These are phyloP conservation scores for Calamus simplicifolius DNA, from an alignment of 176 grass and related monocot species.

Conservation along the genomic window DNA sequence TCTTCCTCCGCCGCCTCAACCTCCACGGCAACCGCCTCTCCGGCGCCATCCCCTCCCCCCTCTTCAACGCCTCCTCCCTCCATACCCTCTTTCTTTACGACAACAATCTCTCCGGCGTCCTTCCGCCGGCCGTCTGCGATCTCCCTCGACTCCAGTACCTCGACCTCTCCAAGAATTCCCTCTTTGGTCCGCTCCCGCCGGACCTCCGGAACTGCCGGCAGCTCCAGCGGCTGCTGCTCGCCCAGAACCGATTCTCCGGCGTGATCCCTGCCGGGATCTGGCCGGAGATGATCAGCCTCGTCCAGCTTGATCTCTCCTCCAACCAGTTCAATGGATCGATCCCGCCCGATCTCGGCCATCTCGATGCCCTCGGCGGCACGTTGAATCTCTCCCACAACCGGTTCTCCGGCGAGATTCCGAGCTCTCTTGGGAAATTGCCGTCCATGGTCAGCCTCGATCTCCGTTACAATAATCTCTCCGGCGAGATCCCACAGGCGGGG, in stretches of 20 bases:
- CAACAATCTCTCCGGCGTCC: no score
- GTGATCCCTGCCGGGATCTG: constrained; percentile 29
- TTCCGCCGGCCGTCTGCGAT: no score
- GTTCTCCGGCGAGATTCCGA: constrained; percentile 47
- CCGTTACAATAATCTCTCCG: constrained; percentile 75
- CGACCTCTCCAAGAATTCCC: constrained; percentile 51
- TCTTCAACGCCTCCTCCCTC: constrained; percentile 3
- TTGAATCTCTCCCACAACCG: constrained; percentile 68
- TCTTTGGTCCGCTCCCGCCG: constrained; percentile 29
- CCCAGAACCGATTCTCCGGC: constrained; percentile 31
- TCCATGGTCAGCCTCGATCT: constrained; percentile 65
- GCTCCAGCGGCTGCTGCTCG: constrained; percentile 51
- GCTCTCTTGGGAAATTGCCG: constrained; percentile 44
- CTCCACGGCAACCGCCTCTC: constrained; percentile 71
- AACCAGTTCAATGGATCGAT: constrained; percentile 47
- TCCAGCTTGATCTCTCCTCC: constrained; percentile 67
- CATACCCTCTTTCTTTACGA: constrained; percentile 10
- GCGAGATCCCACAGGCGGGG: constrained; percentile 64
- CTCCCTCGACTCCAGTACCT: no score
- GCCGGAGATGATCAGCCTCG: constrained; percentile 43
- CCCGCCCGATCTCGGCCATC: constrained; percentile 41
- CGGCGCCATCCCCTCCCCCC: constrained; percentile 31
- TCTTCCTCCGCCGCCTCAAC: constrained; percentile 86
- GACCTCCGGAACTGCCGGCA: constrained; percentile 34
- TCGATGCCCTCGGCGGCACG: constrained; percentile 42